These are phyloP conservation scores for Fonsecaea pugnacius DNA, from an alignment of 2,329 filamentous ascomycete species.

Conservation along the genomic window DNA sequence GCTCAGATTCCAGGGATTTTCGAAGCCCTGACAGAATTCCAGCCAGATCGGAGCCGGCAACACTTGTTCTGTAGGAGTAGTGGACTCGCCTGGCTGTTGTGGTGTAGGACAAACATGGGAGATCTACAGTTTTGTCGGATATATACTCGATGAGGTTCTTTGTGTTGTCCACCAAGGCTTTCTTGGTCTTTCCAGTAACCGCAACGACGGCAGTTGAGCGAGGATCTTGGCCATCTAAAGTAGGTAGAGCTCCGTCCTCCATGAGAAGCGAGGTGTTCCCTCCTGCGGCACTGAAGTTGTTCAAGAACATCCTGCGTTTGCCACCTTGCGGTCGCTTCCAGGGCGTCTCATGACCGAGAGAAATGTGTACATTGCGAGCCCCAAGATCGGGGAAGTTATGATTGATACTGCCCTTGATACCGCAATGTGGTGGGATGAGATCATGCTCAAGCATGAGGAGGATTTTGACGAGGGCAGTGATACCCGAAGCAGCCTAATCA, in stretches of 20 bases:
- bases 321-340: constrained; percentile 43
- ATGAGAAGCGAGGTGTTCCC: constrained; percentile 65
- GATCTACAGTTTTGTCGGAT: constrained; percentile 51
- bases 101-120: constrained; percentile 64
- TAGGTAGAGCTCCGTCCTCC: constrained; percentile 42
- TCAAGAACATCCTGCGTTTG: constrained; percentile 56
- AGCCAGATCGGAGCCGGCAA: constrained; percentile 37
- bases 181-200: constrained; percentile 58
- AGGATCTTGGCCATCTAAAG: constrained; percentile 49
- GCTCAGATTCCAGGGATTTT: constrained; percentile 28
- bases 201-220: constrained; percentile 61
- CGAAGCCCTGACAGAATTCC: constrained; percentile 35
- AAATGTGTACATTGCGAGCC: constrained; percentile 49
- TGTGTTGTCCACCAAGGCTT: constrained; percentile 53
- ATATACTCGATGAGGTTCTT: constrained; percentile 59
- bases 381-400: constrained; percentile 47
- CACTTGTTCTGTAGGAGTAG: constrained; percentile 46
- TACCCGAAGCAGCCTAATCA: constrained; percentile 29
- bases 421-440: constrained; percentile 65
- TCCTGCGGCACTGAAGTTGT: constrained; percentile 73
- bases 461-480: constrained; percentile 62
- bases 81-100: constrained; percentile 67
- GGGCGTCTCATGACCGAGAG: constrained; percentile 52
- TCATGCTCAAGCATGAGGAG: constrained; percentile 66
- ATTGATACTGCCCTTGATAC: constrained; percentile 62